Evolutionary conservation across 495 filamentous ascomycete species (phyloP).

Genomic region (Glonium stellatum): DNA sequence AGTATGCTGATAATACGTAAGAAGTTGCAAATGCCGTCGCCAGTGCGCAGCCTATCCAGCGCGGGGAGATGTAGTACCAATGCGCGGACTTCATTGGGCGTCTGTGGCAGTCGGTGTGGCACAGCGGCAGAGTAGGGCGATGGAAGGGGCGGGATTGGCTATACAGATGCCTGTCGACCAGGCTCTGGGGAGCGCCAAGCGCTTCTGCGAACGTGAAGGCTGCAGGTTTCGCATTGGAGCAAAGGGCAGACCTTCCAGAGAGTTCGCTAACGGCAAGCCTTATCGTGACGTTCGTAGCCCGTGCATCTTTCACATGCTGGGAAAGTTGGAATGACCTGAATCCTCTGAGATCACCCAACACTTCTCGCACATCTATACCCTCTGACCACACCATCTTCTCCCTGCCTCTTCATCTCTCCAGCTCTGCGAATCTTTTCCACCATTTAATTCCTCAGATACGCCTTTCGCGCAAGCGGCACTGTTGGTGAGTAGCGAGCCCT

Average conservation of each 20-base stretch:
- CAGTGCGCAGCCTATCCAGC: not conserved
- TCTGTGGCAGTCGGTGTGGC: not conserved
- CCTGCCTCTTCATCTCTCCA: not conserved
- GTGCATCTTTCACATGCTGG: not conserved
- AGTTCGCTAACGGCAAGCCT: not conserved
- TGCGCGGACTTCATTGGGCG: not conserved
- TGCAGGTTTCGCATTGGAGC: not conserved
- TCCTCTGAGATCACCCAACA: not conserved
- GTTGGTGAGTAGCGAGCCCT: not conserved
- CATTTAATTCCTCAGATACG: not conserved
- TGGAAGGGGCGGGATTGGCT: not conserved
- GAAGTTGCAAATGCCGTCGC: not conserved
- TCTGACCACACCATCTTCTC: not conserved
- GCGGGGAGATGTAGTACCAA: not conserved
- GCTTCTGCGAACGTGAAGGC: not conserved
- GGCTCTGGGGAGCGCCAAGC: not conserved
- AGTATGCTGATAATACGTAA: not conserved
- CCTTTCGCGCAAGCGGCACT: not conserved
- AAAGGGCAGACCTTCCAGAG: not conserved
- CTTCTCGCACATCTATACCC: not conserved
- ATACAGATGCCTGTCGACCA: not conserved
- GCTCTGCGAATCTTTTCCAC: not conserved
- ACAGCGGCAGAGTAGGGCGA: not conserved
- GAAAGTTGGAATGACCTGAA: not conserved
- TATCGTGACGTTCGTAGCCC: not conserved